Percentiles rank a stretch among this genome's conserved stretches.
Evolutionary conservation across 345 rosid genomes (phyloP).

Genomic region (Mercurialis annua): DNA sequence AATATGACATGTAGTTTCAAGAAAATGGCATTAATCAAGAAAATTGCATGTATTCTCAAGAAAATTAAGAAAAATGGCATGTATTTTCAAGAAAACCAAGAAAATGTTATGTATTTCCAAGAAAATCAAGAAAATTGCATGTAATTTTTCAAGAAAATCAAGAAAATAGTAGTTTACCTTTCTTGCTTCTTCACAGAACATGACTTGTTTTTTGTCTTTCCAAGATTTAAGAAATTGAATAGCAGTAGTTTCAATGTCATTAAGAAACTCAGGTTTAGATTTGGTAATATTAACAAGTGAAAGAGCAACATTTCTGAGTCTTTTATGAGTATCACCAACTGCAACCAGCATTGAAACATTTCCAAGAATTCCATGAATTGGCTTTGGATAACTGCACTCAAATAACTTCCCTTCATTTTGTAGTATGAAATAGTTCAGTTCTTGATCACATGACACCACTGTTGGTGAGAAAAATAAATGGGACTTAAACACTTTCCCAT

Average conservation of each 20-base stretch:
- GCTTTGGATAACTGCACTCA: conserved; percentile 28
- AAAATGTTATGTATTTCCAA: background rate
- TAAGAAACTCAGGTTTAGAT: conserved; percentile 46
- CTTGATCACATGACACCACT: conserved; percentile 24
- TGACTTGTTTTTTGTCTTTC: conserved; percentile 36
- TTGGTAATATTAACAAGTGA: conserved; percentile 39
- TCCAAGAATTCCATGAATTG: conserved; percentile 59
- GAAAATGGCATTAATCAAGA: background rate
- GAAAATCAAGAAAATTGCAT: background rate
- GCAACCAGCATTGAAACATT: conserved; percentile 57
- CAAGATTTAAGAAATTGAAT: conserved; percentile 35
- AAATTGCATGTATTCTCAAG: too few relatives aligned
- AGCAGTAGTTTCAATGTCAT: conserved; percentile 37
- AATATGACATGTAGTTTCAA: too few relatives aligned
- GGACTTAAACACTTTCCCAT: conserved; percentile 28
- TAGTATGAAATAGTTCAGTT: conserved; percentile 24
- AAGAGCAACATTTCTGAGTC: conserved; percentile 42
- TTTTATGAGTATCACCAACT: conserved; percentile 55
- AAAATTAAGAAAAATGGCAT: too few relatives aligned
- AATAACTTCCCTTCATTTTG: conserved; percentile 29
- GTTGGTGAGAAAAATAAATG: conserved; percentile 27
- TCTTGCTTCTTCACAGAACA: conserved; percentile 48
- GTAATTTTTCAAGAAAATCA: background rate
- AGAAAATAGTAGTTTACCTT: conserved; percentile 35
- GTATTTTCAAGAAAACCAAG: background rate